Base-by-base conservation (phyloP, 2,329 filamentous ascomycete species). In the Dactylellina parvicollis region DNA sequence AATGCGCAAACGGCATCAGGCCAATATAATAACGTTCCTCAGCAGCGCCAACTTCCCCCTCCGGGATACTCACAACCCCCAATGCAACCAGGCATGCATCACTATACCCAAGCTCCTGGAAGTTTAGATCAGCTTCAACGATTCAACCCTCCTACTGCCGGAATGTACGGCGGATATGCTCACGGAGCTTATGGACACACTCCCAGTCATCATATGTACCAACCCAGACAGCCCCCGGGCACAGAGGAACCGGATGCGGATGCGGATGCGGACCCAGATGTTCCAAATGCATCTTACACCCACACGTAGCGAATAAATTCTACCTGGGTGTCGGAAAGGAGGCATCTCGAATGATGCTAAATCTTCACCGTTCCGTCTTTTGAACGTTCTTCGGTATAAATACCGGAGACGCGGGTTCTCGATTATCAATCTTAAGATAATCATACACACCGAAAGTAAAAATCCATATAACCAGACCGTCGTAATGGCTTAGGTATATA, bases 21-120 rank as follows among this genome's bases (percentile, higher is more conserved):
- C 34, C 84, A 85, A 67, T 82, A 83, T 75, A 82, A 82, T 75
- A 81, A 80, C 75, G 84, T 86, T 49, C 84, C 86, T 44, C 85
- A 88, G 44, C 79, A 82, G 16, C 84, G 87, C 65, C 90, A 92
- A 78, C 83, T 92, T 28, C 90, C 90, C 47, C 90, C 90, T 1
- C 91, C 92, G 78, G 89, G 88, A 10, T 93, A 92, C 78, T 73
- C 69, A 5, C 87, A 89, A 78, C 83, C 87, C 28, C 83, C 85
- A 50, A 82, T 83, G 61, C 84, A 86, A 76, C 83, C 85, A 20
- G 83, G 84, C 79, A 84, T 80, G 69, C 88, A 89, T 77, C 92
- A 92, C 78, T 86, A 88, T 40, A 84, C 86, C n/a, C 87, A 88
- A 14, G 84, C 86, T 0, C 83, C 84, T 12, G 78, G 78, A 77